Percentiles rank a stretch among this genome's conserved stretches.
Conservation (phyloP, 2,329 filamentous ascomycete genomes). For the Diaporthe capsici region DNA sequence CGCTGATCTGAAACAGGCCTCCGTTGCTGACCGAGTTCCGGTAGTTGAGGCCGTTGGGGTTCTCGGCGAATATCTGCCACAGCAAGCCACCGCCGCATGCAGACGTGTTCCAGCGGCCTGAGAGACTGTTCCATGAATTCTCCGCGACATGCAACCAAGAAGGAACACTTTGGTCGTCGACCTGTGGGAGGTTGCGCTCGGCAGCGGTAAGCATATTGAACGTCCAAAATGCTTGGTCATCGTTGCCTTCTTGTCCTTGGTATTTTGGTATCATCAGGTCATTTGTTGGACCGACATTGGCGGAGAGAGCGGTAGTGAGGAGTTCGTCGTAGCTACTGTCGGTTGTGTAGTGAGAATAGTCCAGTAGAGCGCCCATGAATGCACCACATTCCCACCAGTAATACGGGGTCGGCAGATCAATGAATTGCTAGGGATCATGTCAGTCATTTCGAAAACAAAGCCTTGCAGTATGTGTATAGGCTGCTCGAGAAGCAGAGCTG, state of each 20-base stretch:
- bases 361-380: conserved; percentile 76
- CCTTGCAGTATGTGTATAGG: too few species aligned
- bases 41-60: conserved; percentile 82
- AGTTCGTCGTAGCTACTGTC: conserved; percentile 74
- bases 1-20: conserved; percentile 85
- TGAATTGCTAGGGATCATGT: conserved; percentile 61
- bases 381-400: conserved; percentile 79
- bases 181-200: conserved; percentile 75
- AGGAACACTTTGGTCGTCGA: conserved; percentile 66
- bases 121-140: conserved; percentile 81
- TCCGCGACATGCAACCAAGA: conserved; percentile 76
- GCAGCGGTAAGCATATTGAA: conserved; percentile 77
- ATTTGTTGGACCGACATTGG: conserved; percentile 68
- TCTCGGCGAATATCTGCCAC: conserved; percentile 86
- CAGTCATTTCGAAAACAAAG: neutral
- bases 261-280: conserved; percentile 73
- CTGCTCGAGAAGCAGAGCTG: neutral
- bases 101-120: conserved; percentile 76
- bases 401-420: conserved; percentile 75
- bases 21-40: conserved; percentile 88
- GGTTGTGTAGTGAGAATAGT: conserved; percentile 77
- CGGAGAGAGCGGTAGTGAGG: conserved; percentile 70
- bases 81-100: conserved; percentile 80
- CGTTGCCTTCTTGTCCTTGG: conserved; percentile 76
- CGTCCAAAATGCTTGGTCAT: conserved; percentile 83